Conservation (phyloP, 2,329 filamentous ascomycete genomes). For the Clathrospora elynae region DNA sequence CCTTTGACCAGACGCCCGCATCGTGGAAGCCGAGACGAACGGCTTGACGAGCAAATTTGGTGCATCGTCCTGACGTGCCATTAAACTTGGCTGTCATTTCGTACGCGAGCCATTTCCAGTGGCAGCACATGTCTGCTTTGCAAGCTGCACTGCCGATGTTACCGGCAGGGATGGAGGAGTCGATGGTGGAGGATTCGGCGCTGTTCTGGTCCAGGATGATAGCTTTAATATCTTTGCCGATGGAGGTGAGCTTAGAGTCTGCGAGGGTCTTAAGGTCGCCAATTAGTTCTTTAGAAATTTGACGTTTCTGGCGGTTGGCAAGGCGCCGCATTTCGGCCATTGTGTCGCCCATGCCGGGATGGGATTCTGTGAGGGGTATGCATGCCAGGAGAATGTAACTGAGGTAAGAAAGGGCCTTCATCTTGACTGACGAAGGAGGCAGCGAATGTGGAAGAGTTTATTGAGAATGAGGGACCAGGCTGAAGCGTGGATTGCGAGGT, state of each 20-base stretch:
- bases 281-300: conserved; percentile 40
- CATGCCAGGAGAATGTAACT: conserved; percentile 26
- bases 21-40: conserved; percentile 45
- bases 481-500: no score
- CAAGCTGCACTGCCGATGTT: conserved; percentile 41
- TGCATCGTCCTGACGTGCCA: conserved; percentile 43
- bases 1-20: conserved; percentile 41
- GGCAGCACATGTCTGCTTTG: conserved; percentile 43
- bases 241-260: conserved; percentile 37
- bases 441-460: background rate
- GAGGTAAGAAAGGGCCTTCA: conserved; percentile 19
- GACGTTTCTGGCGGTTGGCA: conserved; percentile 26
- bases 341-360: conserved; percentile 39
- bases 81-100: conserved; percentile 45
- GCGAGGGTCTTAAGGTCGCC: conserved; percentile 43
- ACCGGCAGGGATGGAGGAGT: conserved; percentile 32
- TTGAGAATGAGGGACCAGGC: no score
- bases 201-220: conserved; percentile 36
- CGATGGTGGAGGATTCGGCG: conserved; percentile 30
- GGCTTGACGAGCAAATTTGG: conserved; percentile 39
- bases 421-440: background rate
- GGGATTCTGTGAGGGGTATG: conserved; percentile 21
- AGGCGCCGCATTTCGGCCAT: conserved; percentile 27
- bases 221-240: conserved; percentile 44
- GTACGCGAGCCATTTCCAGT: conserved; percentile 45